These are phyloP conservation scores for Plenodomus tracheiphilus DNA, from an alignment of 2,329 filamentous ascomycete genomes.

Conservation along the genomic window DNA sequence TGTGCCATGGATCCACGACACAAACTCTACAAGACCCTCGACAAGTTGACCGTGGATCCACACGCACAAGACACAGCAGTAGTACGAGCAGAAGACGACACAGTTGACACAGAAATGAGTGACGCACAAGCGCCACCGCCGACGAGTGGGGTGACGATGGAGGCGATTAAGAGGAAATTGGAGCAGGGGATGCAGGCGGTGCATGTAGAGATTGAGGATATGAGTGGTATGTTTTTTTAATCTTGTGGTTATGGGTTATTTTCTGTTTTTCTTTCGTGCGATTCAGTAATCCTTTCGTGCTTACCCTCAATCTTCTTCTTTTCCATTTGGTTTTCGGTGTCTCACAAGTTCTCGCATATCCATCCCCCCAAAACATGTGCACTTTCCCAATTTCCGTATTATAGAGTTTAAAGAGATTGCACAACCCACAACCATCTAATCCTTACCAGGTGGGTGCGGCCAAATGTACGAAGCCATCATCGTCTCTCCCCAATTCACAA, in stretches of 20 bases:
- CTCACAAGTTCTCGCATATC: too few relatives aligned
- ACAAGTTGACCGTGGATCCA: conserved; percentile 27
- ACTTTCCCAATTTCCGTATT: too few relatives aligned
- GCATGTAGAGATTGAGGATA: conserved; percentile 86
- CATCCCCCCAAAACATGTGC: too few relatives aligned
- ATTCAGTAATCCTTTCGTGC: too few relatives aligned
- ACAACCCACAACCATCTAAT: background rate
- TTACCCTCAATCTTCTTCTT: too few relatives aligned
- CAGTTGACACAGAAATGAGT: background rate
- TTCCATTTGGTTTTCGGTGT: too few relatives aligned
- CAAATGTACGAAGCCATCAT: conserved; percentile 73
- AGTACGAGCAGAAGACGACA: too few relatives aligned
- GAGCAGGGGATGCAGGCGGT: conserved; percentile 70
- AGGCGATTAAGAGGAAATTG: conserved; percentile 69
- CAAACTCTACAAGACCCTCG: conserved; percentile 39
- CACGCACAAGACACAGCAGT: conserved; percentile 43
- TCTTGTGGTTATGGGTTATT: background rate
- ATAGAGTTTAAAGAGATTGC: too few relatives aligned
- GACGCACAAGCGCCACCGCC: too few relatives aligned
- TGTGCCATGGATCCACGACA: conserved; percentile 43
- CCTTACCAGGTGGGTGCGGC: conserved; percentile 70
- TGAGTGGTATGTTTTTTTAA: conserved; percentile 72
- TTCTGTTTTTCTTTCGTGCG: background rate
- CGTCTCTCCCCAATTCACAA: conserved; percentile 57
- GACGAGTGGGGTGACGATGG: conserved; percentile 69